Evolutionary conservation across 352 stramenopile genomes (phyloP), one percentile per base, ranked within the genome.

Genomic region (Pythium phragmitis): DNA sequence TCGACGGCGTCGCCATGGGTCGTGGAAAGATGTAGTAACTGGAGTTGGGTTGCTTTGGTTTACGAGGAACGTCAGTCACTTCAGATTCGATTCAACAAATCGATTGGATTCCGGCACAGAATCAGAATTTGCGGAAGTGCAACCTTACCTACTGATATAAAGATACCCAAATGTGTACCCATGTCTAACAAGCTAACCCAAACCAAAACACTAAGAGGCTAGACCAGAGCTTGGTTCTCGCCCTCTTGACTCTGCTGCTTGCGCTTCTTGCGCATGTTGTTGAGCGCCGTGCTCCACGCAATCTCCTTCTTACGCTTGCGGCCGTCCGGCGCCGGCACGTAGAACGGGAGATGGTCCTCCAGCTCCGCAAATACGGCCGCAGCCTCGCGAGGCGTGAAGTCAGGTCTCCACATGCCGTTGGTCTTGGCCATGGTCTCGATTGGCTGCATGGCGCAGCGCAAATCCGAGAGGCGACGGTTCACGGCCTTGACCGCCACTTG

Each of bases 241-340:
- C 4, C 34, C 34, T 45, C 23, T 8, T 59, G 21, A 2, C 1
- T 46, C 23, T 59, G 36, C 19, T 59, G 63, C 51, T 70, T 70
- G 57, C 57, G 57, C 53, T 66, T 70, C 57, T 66, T 65, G 51
- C 51, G 64, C 37, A 70, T 61, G 21, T 41, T 26, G 37, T 70
- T 70, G 39, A 70, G 57, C 28, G 57, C 64, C 33, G 64, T 70
- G 42, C 41, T 43, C 64, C 64, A 70, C 57, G 64, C 46, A 45
- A 70, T 53, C 39, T 70, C 57, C 21, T 66, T 65, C 64, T 70
- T 70, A n/a, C 52, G 55, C 37, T 62, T 63, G 30, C 55, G 62
- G 19, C 55, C 41, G 13, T 63, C 57, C 7, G 41, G 11, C n/a
- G 45, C 16, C 4, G 28, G 12, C 28, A 41, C 7, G 19, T 19